A percentile compares a stretch with the other conserved stretches of the same genome.
These are phyloP conservation scores for Talaromyces borbonicus DNA, from an alignment of 495 filamentous ascomycete species.

Conservation along the genomic window DNA sequence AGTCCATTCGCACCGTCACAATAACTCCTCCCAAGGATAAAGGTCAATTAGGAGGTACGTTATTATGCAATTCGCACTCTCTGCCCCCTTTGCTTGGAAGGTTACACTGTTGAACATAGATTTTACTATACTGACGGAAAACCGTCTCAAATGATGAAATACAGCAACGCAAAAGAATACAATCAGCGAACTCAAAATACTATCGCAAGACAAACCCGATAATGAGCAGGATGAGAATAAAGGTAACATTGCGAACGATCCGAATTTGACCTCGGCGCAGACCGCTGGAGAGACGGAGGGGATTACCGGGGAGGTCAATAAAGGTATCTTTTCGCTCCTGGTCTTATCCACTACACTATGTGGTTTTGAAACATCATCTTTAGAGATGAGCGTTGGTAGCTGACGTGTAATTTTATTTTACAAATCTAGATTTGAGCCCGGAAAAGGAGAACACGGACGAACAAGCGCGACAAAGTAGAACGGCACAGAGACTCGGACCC, in stretches of 20 bases:
- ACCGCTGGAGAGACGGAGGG: slow-evolving; percentile 14
- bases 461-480: slow-evolving; percentile 33
- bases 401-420: slow-evolving; percentile 29
- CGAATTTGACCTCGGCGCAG: slow-evolving; percentile 7
- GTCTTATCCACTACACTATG: neutral
- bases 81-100: neutral
- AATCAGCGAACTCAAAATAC: slow-evolving; percentile 17
- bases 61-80: neutral
- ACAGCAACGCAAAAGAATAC: slow-evolving; percentile 12
- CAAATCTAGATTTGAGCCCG: slow-evolving; percentile 26
- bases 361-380: no score
- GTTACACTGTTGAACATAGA: neutral
- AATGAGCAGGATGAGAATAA: neutral
- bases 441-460: slow-evolving; percentile 24
- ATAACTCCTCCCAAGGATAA: slow-evolving; percentile 41
- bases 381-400: neutral
- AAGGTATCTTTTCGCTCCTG: slow-evolving; percentile 16
- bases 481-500: slow-evolving; percentile 51
- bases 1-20: slow-evolving; percentile 42
- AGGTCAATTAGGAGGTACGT: slow-evolving; percentile 50
- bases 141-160: neutral
- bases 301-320: slow-evolving; percentile 15
- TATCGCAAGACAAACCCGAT: slow-evolving; percentile 5
- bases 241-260: neutral
- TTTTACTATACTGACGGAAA: no score